These are phyloP conservation scores for Vigna trinervia DNA, from an alignment of 306 rosid species.

Conservation along the genomic window DNA sequence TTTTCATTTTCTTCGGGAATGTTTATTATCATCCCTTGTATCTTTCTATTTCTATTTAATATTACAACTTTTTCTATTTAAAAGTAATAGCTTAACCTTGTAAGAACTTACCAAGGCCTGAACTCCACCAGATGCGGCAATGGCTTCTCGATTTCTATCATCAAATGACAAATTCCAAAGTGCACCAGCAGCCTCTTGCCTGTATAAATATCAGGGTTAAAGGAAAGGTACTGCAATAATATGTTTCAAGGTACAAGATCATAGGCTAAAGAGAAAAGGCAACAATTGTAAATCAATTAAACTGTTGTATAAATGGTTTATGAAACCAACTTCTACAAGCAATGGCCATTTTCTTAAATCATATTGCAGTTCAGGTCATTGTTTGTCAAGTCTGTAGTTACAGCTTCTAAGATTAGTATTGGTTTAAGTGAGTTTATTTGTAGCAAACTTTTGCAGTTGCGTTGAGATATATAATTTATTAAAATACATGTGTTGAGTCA, in stretches of 20 bases:
- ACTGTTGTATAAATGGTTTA: not conserved
- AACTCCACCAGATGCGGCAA: constrained; percentile 96
- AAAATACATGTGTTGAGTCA: not conserved
- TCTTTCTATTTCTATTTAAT: not conserved
- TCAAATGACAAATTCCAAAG: constrained; percentile 99
- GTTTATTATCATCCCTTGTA: constrained; percentile 16
- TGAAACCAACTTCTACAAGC: not conserved
- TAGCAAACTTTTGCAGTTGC: not conserved
- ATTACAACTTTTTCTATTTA: not conserved
- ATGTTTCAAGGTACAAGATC: constrained; percentile 27
- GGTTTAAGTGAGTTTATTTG: constrained; percentile 2
- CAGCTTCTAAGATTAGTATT: not conserved
- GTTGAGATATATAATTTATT: constrained; percentile 4
- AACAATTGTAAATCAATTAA: constrained; percentile 18
- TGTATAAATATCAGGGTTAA: constrained; percentile 43
- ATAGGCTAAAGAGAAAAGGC: constrained; percentile 35
- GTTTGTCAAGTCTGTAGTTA: not conserved
- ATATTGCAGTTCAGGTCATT: constrained; percentile 10
- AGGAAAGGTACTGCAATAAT: not conserved
- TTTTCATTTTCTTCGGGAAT: not conserved
- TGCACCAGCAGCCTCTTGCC: constrained; percentile 99
- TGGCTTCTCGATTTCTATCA: constrained; percentile 97
- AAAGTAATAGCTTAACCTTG: constrained; percentile 20
- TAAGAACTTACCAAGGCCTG: constrained; percentile 86
- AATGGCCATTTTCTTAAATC: constrained; percentile 2